These are phyloP conservation scores for Purpureocillium lavendulum DNA, from an alignment of 2,329 filamentous ascomycete genomes.

Conservation along the genomic window DNA sequence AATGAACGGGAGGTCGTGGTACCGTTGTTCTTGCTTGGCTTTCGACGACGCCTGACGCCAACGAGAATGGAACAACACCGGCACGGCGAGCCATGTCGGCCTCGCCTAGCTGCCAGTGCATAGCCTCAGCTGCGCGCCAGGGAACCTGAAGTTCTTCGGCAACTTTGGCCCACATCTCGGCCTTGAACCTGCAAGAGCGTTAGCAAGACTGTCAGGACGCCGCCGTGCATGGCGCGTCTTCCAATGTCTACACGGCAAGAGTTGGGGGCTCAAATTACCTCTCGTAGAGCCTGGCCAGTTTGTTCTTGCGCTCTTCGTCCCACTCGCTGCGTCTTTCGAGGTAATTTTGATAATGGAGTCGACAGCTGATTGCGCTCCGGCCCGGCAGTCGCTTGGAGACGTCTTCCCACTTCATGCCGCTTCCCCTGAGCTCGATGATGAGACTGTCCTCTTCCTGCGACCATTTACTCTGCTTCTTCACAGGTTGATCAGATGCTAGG, in stretches of 20 bases:
- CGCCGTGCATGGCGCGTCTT: too few relatives aligned
- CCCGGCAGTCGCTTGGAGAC: conserved; percentile 88
- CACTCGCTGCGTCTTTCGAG: conserved; percentile 87
- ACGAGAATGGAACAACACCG: conserved; percentile 77
- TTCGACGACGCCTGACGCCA: conserved; percentile 48
- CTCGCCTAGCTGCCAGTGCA: conserved; percentile 97
- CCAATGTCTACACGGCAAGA: too few relatives aligned
- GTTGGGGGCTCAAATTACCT: conserved; percentile 53
- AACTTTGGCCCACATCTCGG: conserved; percentile 96
- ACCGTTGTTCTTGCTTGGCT: conserved; percentile 29
- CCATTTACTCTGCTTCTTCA: conserved; percentile 97
- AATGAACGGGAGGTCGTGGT: conserved; percentile 30
- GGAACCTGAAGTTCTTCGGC: conserved; percentile 92
- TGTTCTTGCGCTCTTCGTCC: conserved; percentile 97
- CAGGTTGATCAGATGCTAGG: conserved; percentile 57
- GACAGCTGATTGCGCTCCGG: conserved; percentile 87
- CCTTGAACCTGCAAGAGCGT: conserved; percentile 65
- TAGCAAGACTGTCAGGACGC: too few relatives aligned
- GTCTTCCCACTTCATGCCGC: conserved; percentile 98
- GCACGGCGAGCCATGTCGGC: conserved; percentile 89
- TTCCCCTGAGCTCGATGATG: conserved; percentile 83
- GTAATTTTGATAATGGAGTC: conserved; percentile 95
- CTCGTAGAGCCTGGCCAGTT: conserved; percentile 88
- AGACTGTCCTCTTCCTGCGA: conserved; percentile 86
- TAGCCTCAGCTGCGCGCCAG: conserved; percentile 91